Percentiles rank a stretch among this genome's conserved stretches.
Evolutionary conservation across 2,329 filamentous ascomycete species (phyloP).

Genomic region (Calonectria pseudoreteaudii): DNA sequence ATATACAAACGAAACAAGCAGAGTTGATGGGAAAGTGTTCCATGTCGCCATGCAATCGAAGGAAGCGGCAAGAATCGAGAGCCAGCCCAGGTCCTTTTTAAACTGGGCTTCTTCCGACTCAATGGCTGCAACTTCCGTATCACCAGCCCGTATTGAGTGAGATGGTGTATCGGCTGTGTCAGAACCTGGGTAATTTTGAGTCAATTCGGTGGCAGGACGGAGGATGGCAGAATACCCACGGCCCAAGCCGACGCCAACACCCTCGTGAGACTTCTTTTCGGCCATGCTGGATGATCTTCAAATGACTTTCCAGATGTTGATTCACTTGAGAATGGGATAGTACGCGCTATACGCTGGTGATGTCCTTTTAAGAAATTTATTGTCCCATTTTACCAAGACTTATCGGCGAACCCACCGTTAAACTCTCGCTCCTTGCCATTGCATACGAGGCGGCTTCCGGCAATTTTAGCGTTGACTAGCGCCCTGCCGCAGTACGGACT

Average conservation of each 20-base stretch:
- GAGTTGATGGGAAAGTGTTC: slow-evolving; percentile 2
- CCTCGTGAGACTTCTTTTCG: neutral
- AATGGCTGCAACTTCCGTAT: neutral
- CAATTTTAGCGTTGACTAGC: neutral
- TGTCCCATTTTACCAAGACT: too few relatives aligned
- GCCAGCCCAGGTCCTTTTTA: slow-evolving; percentile 2
- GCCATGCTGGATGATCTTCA: neutral
- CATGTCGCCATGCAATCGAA: slow-evolving; percentile 12
- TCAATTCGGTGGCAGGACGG: too few relatives aligned
- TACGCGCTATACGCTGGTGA: too few relatives aligned
- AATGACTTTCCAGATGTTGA: too few relatives aligned
- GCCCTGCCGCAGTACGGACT: neutral
- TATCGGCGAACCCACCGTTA: too few relatives aligned
- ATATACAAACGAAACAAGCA: neutral
- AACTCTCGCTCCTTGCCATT: too few relatives aligned
- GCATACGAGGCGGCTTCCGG: too few relatives aligned
- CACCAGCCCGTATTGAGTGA: neutral
- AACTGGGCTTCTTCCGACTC: neutral
- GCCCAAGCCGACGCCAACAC: neutral
- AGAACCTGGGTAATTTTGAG: neutral
- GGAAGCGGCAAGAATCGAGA: neutral
- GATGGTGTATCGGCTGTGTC: neutral
- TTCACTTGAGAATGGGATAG: too few relatives aligned
- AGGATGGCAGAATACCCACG: neutral
- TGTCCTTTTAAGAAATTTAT: too few relatives aligned